Conservation (phyloP, 495 filamentous ascomycete genomes). For the Penicillium silybi region DNA sequence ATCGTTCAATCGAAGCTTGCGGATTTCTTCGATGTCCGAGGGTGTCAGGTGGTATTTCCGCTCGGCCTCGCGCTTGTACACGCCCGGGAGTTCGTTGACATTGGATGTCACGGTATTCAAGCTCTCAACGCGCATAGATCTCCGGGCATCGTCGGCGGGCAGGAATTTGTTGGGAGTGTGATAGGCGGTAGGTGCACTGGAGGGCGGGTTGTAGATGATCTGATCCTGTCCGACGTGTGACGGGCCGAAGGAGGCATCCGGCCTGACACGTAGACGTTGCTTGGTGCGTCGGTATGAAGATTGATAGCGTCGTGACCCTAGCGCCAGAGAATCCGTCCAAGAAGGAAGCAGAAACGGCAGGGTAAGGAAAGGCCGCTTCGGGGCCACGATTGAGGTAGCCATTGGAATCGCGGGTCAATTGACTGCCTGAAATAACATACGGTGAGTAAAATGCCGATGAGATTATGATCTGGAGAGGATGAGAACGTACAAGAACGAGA, state of each 20-base stretch:
- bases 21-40: slow-evolving; percentile 76
- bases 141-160: slow-evolving; percentile 70
- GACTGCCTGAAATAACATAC: not conserved
- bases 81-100: slow-evolving; percentile 48
- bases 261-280: slow-evolving; percentile 67
- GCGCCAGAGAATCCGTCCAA: slow-evolving; percentile 31
- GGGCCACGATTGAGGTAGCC: slow-evolving; percentile 27
- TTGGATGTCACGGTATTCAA: slow-evolving; percentile 10
- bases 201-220: slow-evolving; percentile 93
- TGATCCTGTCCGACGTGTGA: slow-evolving; percentile 49
- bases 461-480: not conserved
- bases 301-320: slow-evolving; percentile 52
- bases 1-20: slow-evolving; percentile 60
- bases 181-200: slow-evolving; percentile 74
- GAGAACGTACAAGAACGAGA: slow-evolving; percentile 1
- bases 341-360: slow-evolving; percentile 40
- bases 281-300: slow-evolving; percentile 67
- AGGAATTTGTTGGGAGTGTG: slow-evolving; percentile 91
- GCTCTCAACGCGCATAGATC: slow-evolving; percentile 43
- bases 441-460: not conserved
- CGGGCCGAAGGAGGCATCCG: slow-evolving; percentile 65
- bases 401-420: slow-evolving; percentile 19
- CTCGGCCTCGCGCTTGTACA: slow-evolving; percentile 47
- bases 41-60: slow-evolving; percentile 74
- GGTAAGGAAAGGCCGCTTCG: slow-evolving; percentile 40